Conservation (phyloP, 306 rosid genomes). For the Glycyrrhiza uralensis region DNA sequence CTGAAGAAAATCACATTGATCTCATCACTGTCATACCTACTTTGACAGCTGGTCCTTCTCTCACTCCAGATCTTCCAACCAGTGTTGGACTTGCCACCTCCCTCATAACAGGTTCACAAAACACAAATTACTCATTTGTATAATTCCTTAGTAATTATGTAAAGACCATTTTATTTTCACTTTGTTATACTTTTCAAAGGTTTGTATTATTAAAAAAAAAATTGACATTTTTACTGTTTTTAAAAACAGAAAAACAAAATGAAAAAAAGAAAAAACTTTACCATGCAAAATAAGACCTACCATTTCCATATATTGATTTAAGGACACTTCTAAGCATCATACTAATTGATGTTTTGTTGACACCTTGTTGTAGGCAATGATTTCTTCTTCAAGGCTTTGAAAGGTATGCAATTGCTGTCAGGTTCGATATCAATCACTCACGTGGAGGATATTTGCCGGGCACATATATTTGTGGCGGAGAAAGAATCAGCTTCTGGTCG, state of each 20-base stretch:
- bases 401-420: constrained; percentile 68
- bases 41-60: constrained; percentile 62
- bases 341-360: background rate
- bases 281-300: no score
- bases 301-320: no score
- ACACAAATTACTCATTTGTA: no score
- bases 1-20: constrained; percentile 62
- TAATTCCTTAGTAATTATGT: no score
- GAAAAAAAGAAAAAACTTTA: no score
- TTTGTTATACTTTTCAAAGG: no score
- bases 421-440: constrained; percentile 69
- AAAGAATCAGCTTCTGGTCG: constrained; percentile 78
- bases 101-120: constrained; percentile 59
- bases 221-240: no score
- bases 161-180: no score
- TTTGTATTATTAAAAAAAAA: no score
- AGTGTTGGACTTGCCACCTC: constrained; percentile 49
- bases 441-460: constrained; percentile 72
- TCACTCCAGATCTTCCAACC: constrained; percentile 63
- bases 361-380: constrained; percentile 58
- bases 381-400: constrained; percentile 54
- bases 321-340: background rate
- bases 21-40: constrained; percentile 75
- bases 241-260: no score
- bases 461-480: constrained; percentile 75